phyloP scores from a whole-genome alignment of 2,329 filamentous ascomycete species.

The Triangularia verruculosa region DNA sequence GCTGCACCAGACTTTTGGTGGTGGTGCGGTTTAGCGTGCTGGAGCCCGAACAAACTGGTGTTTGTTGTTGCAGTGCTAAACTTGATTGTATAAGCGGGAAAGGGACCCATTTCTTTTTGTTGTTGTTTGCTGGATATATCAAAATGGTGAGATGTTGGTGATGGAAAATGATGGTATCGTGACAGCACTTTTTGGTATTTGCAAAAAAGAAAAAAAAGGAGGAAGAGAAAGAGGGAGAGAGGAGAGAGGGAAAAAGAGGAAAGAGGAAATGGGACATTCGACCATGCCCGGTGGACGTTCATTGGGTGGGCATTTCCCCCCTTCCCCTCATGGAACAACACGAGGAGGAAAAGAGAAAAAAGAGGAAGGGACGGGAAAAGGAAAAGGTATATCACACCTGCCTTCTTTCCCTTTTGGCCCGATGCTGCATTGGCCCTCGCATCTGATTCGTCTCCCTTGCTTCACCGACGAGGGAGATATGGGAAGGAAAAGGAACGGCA shows the following conservation, averaged over 20 bases:
- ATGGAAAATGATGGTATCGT: neutral
- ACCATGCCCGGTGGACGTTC: neutral
- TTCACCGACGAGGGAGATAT: neutral
- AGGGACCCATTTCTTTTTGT: neutral
- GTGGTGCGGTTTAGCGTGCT: neutral
- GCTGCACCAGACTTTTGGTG: neutral
- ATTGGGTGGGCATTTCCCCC: too few species aligned
- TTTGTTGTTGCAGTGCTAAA: neutral
- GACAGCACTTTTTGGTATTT: neutral
- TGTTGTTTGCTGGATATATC: neutral
- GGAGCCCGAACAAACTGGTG: too few species aligned
- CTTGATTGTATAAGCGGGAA: neutral
- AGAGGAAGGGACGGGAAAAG: neutral
- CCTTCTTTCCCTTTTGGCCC: neutral
- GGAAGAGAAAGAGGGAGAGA: neutral
- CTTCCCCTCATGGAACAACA: too few species aligned
- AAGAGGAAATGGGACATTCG: neutral
- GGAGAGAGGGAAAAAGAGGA: neutral
- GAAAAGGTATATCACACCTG: too few species aligned
- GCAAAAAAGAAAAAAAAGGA: neutral
- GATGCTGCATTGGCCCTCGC: neutral
- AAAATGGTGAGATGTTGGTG: neutral
- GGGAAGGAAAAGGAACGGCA: slow-evolving; percentile 4
- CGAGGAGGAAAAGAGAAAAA: neutral
- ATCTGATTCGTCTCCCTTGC: neutral